These are phyloP conservation scores for Mucor mucedo DNA, from an alignment of 371 early-diverging fungal genomes.

Conservation along the genomic window DNA sequence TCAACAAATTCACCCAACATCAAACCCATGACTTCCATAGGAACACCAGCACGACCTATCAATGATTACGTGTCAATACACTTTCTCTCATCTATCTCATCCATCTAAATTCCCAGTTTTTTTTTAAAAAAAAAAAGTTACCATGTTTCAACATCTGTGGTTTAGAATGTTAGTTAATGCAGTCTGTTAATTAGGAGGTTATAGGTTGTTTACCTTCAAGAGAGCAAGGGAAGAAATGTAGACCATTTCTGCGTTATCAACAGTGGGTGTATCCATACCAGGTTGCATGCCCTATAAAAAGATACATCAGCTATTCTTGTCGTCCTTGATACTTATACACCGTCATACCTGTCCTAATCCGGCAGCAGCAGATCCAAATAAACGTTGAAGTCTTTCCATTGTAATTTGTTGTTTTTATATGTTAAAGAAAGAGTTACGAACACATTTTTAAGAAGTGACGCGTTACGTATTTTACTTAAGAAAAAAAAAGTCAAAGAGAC, in stretches of 20 bases:
- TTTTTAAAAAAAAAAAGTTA: slow-evolving; percentile 26
- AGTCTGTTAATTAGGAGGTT: neutral
- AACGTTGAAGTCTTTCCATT: slow-evolving; percentile 77
- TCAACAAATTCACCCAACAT: slow-evolving; percentile 99
- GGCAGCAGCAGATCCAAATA: slow-evolving; percentile 68
- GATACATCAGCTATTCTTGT: neutral
- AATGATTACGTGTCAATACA: neutral
- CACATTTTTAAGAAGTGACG: slow-evolving; percentile 1
- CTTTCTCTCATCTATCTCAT: neutral
- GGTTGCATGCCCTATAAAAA: slow-evolving; percentile 61
- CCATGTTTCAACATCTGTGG: slow-evolving; percentile 90
- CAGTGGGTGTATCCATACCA: slow-evolving; percentile 85
- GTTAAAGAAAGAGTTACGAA: slow-evolving; percentile 8
- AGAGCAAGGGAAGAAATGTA: slow-evolving; percentile 99
- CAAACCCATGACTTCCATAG: slow-evolving; percentile 99
- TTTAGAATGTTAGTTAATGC: neutral
- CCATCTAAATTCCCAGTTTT: neutral
- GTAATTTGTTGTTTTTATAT: slow-evolving; percentile 8
- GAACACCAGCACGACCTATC: slow-evolving; percentile 98
- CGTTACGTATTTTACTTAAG: neutral
- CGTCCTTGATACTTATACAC: neutral
- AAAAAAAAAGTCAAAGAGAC: neutral
- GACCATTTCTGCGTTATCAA: slow-evolving; percentile 99
- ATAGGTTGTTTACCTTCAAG: slow-evolving; percentile 76
- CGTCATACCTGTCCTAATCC: slow-evolving; percentile 49